phyloP scores from a whole-genome alignment of 176 grass and related monocot species.

The Leersia perrieri region DNA sequence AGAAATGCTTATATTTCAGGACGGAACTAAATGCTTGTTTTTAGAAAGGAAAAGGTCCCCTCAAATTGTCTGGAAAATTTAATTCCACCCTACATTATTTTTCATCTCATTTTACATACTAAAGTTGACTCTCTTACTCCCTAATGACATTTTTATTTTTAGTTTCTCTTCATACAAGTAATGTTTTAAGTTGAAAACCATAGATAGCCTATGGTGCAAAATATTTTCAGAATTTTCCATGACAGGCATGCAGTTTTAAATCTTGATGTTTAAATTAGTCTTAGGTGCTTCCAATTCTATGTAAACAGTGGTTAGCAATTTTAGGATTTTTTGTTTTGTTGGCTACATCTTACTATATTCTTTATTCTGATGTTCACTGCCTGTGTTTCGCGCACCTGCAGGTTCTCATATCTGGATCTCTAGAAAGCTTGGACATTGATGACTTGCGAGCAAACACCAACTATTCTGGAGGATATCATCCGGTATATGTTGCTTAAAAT shows the following conservation, averaged over 20 bases:
- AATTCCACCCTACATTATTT: background rate
- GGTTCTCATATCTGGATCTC: slow-evolving; percentile 97
- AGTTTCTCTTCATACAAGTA: background rate
- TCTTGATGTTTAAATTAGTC: background rate
- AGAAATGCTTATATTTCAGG: too few relatives aligned
- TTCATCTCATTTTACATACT: background rate
- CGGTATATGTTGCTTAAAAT: slow-evolving; percentile 49
- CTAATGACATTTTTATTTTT: background rate
- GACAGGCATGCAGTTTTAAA: background rate
- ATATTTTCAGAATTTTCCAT: background rate
- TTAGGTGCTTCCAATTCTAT: background rate
- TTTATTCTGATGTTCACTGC: slow-evolving; percentile 12
- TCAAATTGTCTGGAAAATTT: background rate
- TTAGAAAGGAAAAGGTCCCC: background rate
- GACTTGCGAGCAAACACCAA: slow-evolving; percentile 80
- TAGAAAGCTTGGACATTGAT: slow-evolving; percentile 94
- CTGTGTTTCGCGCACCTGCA: slow-evolving; percentile 31
- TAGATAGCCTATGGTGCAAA: background rate
- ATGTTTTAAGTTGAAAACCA: background rate
- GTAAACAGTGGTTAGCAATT: background rate
- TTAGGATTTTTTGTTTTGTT: too few relatives aligned
- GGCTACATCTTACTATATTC: slow-evolving; percentile 10
- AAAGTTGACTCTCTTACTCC: too few relatives aligned
- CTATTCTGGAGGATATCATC: slow-evolving; percentile 88
- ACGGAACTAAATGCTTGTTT: too few relatives aligned